These are phyloP conservation scores for Orobanche coerulescens DNA, from an alignment of 257 asterid species.

Conservation along the genomic window DNA sequence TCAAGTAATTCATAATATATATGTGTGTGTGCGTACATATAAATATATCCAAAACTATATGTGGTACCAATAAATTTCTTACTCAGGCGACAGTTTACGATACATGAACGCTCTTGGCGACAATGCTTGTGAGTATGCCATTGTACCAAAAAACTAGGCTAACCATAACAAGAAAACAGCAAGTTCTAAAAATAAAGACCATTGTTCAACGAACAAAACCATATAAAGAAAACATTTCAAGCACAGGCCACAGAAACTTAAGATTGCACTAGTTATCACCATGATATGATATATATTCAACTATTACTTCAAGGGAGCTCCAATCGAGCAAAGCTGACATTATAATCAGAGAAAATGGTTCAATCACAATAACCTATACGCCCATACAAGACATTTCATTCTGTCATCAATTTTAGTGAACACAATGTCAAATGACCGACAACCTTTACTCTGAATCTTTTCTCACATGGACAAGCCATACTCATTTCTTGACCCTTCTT, in stretches of 20 bases:
- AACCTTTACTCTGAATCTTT: no score
- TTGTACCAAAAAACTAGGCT: not conserved
- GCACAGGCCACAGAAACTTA: not conserved
- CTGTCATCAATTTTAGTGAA: no score
- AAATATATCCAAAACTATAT: no score
- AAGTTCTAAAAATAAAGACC: not conserved
- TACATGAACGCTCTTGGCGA: not conserved
- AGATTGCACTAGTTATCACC: not conserved
- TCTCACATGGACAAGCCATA: no score
- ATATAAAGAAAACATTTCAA: not conserved
- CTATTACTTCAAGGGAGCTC: not conserved
- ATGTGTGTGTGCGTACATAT: no score
- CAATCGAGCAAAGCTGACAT: no score
- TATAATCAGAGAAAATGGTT: no score
- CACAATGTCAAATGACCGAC: no score
- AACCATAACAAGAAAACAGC: not conserved
- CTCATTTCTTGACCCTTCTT: no score
- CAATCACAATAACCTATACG: no score
- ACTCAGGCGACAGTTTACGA: not conserved
- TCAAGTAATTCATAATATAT: no score
- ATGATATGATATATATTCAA: not conserved
- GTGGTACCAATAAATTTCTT: not conserved
- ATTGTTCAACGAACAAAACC: not conserved
- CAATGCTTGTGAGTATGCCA: not conserved
- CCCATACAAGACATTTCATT: no score